These are phyloP conservation scores for Parmelia sp. DNA, from an alignment of 495 filamentous ascomycete species.

Conservation along the genomic window DNA sequence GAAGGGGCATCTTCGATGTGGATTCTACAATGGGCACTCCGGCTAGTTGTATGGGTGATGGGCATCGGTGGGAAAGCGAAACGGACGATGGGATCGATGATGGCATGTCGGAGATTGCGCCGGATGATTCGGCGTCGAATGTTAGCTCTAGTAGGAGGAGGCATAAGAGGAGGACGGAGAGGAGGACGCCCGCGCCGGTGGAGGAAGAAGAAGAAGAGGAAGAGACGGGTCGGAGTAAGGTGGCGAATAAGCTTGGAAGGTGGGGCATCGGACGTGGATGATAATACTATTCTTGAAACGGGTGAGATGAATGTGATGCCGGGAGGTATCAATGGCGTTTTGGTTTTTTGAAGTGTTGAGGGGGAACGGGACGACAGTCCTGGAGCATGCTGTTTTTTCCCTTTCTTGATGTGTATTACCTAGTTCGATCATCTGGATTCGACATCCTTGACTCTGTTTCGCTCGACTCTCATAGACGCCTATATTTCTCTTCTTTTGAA, in stretches of 20 bases:
- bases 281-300: too few species aligned
- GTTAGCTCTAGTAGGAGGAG: constrained; percentile 69
- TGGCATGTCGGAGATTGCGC: constrained; percentile 28
- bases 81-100: constrained; percentile 55
- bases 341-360: too few species aligned
- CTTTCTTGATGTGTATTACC: too few species aligned
- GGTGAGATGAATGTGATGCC: too few species aligned
- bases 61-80: constrained; percentile 41
- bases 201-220: constrained; percentile 72
- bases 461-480: too few species aligned
- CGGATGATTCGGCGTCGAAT: constrained; percentile 76
- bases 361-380: too few species aligned
- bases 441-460: too few species aligned
- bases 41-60: constrained; percentile 40
- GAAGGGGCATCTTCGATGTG: constrained; percentile 45
- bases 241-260: neutral
- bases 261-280: too few species aligned
- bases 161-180: constrained; percentile 62
- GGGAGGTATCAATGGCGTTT: too few species aligned
- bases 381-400: too few species aligned
- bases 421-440: too few species aligned
- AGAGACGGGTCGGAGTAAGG: neutral
- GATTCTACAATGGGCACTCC: constrained; percentile 56
- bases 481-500: too few species aligned
- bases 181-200: constrained; percentile 75